Evolutionary conservation across 2,329 filamentous ascomycete species (phyloP).

Genomic region (Thielaviopsis musarum): DNA sequence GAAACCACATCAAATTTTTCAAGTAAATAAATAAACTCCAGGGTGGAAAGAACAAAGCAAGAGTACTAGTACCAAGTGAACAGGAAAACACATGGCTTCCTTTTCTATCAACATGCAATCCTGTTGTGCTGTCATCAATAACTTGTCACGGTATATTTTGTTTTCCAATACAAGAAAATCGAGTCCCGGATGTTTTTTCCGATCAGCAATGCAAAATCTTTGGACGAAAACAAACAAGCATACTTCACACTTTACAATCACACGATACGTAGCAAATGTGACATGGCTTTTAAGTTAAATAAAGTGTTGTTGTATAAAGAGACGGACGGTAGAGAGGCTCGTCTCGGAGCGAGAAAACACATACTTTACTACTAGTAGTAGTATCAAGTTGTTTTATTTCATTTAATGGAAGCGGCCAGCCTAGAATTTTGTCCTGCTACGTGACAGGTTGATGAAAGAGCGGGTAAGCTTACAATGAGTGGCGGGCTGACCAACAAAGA

Average conservation of each 20-base stretch:
- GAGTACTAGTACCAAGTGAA: neutral
- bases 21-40: neutral
- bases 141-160: neutral
- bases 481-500: no score
- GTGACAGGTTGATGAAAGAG: neutral
- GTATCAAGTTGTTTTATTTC: neutral
- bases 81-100: neutral
- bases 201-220: neutral
- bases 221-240: neutral
- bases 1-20: neutral
- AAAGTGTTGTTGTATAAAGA: no score
- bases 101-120: neutral
- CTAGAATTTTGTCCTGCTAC: neutral
- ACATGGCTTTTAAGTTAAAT: neutral
- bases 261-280: neutral
- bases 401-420: neutral
- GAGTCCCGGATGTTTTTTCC: neutral
- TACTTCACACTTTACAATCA: neutral
- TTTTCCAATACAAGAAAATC: neutral
- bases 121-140: neutral
- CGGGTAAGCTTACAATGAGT: neutral
- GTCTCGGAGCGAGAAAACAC: no score
- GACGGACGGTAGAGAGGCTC: no score
- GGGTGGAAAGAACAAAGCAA: neutral
- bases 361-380: no score